These are phyloP conservation scores for Juncus inflexus DNA, from an alignment of 176 grass and related monocot species.

Conservation along the genomic window DNA sequence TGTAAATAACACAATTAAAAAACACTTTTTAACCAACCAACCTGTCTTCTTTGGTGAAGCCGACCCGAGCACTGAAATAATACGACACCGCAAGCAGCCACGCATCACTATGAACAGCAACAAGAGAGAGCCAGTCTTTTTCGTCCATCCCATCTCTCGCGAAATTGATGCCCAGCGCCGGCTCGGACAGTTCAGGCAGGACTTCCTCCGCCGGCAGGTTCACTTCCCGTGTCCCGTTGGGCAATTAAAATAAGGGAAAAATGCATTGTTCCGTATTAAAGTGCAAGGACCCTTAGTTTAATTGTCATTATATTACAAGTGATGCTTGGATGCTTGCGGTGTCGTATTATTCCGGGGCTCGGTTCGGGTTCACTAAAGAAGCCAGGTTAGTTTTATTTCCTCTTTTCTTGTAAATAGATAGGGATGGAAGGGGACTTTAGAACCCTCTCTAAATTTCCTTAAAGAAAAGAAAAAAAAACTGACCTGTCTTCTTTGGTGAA, in stretches of 20 bases:
- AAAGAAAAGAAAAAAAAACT: not conserved
- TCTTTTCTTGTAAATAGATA: no score
- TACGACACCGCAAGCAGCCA: slow-evolving; percentile 78
- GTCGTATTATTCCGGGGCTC: slow-evolving; percentile 87
- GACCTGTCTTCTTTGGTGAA: slow-evolving; percentile 93
- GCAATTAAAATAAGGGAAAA: slow-evolving; percentile 77
- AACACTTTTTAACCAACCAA: slow-evolving; percentile 11
- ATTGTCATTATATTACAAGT: not conserved
- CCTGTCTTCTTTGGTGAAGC: slow-evolving; percentile 87
- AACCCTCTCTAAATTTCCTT: no score
- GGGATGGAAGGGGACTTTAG: no score
- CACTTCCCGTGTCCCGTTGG: slow-evolving; percentile 96
- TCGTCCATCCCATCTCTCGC: slow-evolving; percentile 95
- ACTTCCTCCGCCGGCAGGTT: slow-evolving; percentile 91
- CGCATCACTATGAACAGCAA: slow-evolving; percentile 84
- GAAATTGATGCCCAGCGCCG: slow-evolving; percentile 96
- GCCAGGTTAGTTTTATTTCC: not conserved
- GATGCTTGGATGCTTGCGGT: slow-evolving; percentile 58
- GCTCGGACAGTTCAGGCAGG: slow-evolving; percentile 85
- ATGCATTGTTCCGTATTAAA: slow-evolving; percentile 76
- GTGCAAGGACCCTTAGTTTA: not conserved
- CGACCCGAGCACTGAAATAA: slow-evolving; percentile 87
- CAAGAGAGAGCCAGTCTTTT: slow-evolving; percentile 89
- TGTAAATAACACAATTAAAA: not conserved
- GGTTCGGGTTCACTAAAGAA: slow-evolving; percentile 90